Evolutionary conservation across 2,329 filamentous ascomycete genomes (phyloP).

Genomic region (Penicillium sp.): DNA sequence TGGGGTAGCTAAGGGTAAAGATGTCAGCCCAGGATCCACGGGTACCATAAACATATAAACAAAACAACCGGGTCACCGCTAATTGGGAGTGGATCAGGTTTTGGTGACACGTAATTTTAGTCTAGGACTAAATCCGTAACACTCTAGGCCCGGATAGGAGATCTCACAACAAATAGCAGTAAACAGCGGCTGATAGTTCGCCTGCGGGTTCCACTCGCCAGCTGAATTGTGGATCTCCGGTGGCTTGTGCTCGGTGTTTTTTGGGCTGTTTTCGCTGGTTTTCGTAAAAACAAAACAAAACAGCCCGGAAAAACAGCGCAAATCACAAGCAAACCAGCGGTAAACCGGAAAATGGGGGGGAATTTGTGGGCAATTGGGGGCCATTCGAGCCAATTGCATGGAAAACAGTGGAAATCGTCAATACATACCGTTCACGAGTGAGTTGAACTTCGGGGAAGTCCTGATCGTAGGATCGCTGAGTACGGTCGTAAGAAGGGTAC

Average conservation of each 20-base stretch:
- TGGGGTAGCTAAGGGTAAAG: constrained; percentile 52
- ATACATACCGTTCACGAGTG: constrained; percentile 53
- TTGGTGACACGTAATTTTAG: constrained; percentile 29
- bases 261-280: background rate
- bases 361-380: no score
- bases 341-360: no score
- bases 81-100: constrained; percentile 28
- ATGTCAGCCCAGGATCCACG: constrained; percentile 24
- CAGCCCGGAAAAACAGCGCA: constrained; percentile 5
- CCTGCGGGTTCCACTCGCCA: constrained; percentile 13
- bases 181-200: constrained; percentile 2
- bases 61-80: constrained; percentile 28
- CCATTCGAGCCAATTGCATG: background rate
- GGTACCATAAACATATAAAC: constrained; percentile 27
- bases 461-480: constrained; percentile 1
- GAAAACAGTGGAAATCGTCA: constrained; percentile 16
- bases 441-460: constrained; percentile 50
- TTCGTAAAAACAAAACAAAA: background rate
- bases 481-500: background rate
- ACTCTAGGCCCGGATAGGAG: constrained; percentile 26
- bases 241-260: background rate
- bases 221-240: constrained; percentile 4
- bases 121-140: constrained; percentile 21
- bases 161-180: constrained; percentile 19
- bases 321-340: constrained; percentile 9